These are phyloP conservation scores for Irpex rosettiformis DNA, from an alignment of 1,284 basidiomycete species.

Conservation along the genomic window DNA sequence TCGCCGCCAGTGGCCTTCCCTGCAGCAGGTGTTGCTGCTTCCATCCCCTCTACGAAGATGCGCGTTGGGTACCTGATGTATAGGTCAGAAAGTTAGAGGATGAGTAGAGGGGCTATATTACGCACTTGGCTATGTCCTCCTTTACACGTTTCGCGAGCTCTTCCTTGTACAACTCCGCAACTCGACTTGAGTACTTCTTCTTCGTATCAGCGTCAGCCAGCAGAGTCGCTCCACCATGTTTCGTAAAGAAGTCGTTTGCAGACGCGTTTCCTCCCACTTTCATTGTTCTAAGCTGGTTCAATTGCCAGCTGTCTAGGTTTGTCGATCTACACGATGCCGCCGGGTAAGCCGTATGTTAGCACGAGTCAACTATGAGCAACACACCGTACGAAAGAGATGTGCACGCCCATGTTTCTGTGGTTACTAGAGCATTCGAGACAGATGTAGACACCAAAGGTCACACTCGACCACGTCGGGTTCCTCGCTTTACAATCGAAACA, in stretches of 20 bases:
- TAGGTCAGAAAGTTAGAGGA: not conserved
- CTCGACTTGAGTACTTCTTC: conserved; percentile 85
- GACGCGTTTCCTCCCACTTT: conserved; percentile 93
- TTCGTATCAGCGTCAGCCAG: conserved; percentile 78
- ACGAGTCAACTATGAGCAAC: conserved; percentile 3
- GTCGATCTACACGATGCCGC: conserved; percentile 68
- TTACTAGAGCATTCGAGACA: conserved; percentile 96
- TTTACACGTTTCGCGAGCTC: conserved; percentile 83
- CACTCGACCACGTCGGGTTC: conserved; percentile 97
- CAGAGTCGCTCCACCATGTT: conserved; percentile 75
- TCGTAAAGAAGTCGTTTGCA: conserved; percentile 89
- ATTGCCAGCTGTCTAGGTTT: conserved; percentile 95
- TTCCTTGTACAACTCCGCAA: conserved; percentile 89
- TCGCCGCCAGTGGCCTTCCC: conserved; percentile 37
- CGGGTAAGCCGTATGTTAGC: not conserved
- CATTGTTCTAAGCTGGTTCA: conserved; percentile 90
- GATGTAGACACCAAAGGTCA: conserved; percentile 96
- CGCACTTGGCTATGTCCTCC: conserved; percentile 74
- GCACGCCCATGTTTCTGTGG: conserved; percentile 97
- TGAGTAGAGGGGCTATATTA: conserved; percentile 13
- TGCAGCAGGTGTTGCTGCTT: conserved; percentile 25
- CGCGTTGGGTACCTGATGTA: conserved; percentile 65
- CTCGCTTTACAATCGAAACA: conserved; percentile 98
- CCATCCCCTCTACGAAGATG: conserved; percentile 76
- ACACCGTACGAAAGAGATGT: conserved; percentile 95